These are phyloP conservation scores for Neofusicoccum parvum DNA, from an alignment of 2,329 filamentous ascomycete species.

Conservation along the genomic window DNA sequence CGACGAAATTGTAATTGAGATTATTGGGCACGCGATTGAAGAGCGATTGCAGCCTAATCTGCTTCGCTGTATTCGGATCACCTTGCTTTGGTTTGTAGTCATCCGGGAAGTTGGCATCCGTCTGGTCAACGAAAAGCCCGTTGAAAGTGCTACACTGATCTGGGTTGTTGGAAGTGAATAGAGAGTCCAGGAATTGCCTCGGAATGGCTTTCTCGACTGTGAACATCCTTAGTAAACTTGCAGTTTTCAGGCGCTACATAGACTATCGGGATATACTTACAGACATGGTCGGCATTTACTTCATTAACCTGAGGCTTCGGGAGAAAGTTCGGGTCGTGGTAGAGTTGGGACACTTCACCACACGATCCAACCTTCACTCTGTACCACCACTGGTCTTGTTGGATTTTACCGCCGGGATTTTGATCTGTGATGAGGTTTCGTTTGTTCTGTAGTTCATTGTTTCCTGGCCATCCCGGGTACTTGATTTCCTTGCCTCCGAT, in stretches of 20 bases:
- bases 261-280: background rate
- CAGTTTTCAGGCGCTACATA: no score
- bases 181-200: background rate
- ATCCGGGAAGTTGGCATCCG: background rate
- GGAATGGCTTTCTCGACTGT: slow-evolving; percentile 7
- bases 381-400: slow-evolving; percentile 2
- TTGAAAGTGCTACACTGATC: background rate
- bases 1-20: slow-evolving; percentile 1
- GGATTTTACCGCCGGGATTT: background rate
- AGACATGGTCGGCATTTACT: background rate
- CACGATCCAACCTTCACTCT: background rate
- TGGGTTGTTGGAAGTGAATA: background rate
- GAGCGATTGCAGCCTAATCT: background rate
- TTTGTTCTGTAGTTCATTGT: background rate
- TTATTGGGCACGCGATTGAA: background rate
- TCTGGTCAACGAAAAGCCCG: background rate
- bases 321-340: background rate
- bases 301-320: background rate
- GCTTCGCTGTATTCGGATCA: background rate
- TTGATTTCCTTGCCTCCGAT: background rate
- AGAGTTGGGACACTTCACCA: background rate
- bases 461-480: background rate
- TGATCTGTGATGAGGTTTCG: background rate
- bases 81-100: background rate
- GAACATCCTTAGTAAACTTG: background rate